phyloP scores from a whole-genome alignment of 2,329 filamentous ascomycete genomes.

The Beauveria rudraprayagi region DNA sequence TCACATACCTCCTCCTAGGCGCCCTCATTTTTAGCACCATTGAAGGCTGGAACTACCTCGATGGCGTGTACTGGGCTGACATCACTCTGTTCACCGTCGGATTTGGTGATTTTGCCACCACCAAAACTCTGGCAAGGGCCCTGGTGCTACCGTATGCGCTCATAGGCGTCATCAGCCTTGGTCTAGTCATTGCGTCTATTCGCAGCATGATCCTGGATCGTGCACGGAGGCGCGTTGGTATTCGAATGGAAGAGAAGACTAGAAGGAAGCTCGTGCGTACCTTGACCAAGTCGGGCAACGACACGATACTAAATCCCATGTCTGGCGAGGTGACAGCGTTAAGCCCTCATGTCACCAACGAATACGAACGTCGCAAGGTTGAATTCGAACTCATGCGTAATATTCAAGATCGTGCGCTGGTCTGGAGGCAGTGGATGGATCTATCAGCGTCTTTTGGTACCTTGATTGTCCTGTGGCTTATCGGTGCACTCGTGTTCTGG shows the following conservation, averaged over 20 bases:
- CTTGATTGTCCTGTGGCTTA: constrained; percentile 70
- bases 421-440: constrained; percentile 65
- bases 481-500: constrained; percentile 69
- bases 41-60: constrained; percentile 68
- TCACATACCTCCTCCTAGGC: constrained; percentile 72
- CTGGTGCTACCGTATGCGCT: constrained; percentile 79
- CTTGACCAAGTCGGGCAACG: constrained; percentile 37
- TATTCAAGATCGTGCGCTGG: constrained; percentile 60
- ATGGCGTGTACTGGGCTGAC: constrained; percentile 73
- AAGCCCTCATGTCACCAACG: constrained; percentile 20
- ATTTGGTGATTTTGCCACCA: constrained; percentile 47
- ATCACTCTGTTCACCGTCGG: constrained; percentile 60
- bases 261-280: constrained; percentile 39
- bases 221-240: constrained; percentile 44
- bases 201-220: constrained; percentile 56
- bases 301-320: constrained; percentile 43
- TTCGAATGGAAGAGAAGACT: constrained; percentile 52
- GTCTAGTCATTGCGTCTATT: constrained; percentile 75
- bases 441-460: constrained; percentile 58
- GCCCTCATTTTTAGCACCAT: constrained; percentile 66
- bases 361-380: constrained; percentile 54
- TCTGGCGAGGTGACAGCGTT: background rate
- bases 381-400: constrained; percentile 76
- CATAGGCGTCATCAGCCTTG: constrained; percentile 74
- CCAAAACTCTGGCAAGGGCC: constrained; percentile 51